Evolutionary conservation across 441 rosid genomes (phyloP), one percentile per base, ranked within the genome.

Genomic region (Adansonia rubrostipa): DNA sequence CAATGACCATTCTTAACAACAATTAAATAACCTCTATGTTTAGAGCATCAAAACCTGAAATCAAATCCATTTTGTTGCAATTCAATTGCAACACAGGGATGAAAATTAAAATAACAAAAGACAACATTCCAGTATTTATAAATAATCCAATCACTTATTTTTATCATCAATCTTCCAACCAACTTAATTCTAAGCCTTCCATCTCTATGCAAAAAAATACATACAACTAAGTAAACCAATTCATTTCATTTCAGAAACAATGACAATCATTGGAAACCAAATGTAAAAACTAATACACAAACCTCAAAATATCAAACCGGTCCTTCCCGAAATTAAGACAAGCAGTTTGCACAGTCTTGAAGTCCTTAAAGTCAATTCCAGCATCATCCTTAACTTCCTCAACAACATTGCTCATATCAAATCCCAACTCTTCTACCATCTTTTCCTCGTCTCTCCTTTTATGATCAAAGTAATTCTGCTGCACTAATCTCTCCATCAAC

Each of bases 251-350:
- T 40, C 4, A 60, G 7, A 74, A 61, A 28, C 17, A 64, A 42
- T 33, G 40, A 9, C 83, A 77, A 33, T 60, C 15, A 71, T 36
- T 47, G 33, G 62, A 70, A 75, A 24, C 22, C 15, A 33, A 22
- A 22, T 0, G 20, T 1, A n/a, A 44, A 15, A 61, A 63, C 24
- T 19, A 60, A 54, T 19, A 45, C 13, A 75, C 91, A 57, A 84
- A 95, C 99, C 99, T 96, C 78, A 95, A 77, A 60, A 93, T 96
- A 84, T 96, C 99, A 61, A 96, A 96, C 69, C 98, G 95, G 85
- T 93, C 97, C 75, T 93, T 93, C 76, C 99, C 99, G 42, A 95
- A 92, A 84, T 92, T 93, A 78, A 91, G 61, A 78, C 91, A 90
- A 69, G 98, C 99, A 72, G 83, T 89, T 80, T 91, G 96, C 65